Conservation (phyloP, 179 eudicot genomes). For the Silene noctiflora region DNA sequence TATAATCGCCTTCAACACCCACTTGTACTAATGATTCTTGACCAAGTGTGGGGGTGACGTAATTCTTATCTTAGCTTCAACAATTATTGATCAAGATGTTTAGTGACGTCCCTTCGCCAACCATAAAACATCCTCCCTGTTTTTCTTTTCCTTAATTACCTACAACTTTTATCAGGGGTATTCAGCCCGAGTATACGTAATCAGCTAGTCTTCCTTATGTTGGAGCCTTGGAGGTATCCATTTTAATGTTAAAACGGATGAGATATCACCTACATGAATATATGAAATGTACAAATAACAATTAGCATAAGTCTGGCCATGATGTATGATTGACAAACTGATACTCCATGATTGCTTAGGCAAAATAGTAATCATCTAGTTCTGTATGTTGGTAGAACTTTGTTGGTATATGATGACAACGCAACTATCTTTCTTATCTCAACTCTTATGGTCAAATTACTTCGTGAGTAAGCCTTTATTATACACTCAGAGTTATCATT, state of each 20-base stretch:
- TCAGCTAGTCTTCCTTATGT: too few species aligned
- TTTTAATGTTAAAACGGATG: too few species aligned
- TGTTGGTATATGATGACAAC: too few species aligned
- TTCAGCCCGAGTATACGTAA: too few species aligned
- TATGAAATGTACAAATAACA: too few species aligned
- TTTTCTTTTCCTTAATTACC: background rate
- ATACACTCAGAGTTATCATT: too few species aligned
- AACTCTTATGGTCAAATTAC: background rate
- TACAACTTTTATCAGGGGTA: background rate
- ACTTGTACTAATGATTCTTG: constrained; percentile 10
- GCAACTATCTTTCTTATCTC: background rate
- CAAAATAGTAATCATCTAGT: background rate
- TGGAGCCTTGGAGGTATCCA: too few species aligned
- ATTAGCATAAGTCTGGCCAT: too few species aligned
- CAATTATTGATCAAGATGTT: constrained; percentile 11
- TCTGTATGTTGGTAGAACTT: background rate
- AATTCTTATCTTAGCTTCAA: constrained; percentile 13
- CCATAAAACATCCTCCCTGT: background rate
- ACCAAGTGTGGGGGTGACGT: constrained; percentile 8
- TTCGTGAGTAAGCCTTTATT: too few species aligned
- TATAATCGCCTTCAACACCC: constrained; percentile 16
- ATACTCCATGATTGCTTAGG: background rate
- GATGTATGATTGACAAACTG: too few species aligned
- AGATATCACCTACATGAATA: too few species aligned
- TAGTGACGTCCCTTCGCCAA: constrained; percentile 16